phyloP scores from a whole-genome alignment of 305 asterid genomes.

The Fraxinus baroniana region DNA sequence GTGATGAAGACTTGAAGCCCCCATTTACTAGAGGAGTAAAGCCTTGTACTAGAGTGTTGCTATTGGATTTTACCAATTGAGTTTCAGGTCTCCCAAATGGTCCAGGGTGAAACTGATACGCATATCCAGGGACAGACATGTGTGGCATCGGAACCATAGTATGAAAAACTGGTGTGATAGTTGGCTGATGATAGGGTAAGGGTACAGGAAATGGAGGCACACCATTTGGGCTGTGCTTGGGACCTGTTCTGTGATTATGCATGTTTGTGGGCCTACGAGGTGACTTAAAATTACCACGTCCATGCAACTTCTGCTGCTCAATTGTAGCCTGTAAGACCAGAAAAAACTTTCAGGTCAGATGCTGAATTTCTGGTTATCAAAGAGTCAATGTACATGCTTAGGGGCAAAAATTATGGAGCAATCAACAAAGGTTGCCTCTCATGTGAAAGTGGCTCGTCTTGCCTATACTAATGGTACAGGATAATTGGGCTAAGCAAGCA shows the following conservation, averaged over 20 bases:
- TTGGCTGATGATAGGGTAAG: slow-evolving; percentile 44
- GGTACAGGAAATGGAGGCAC: slow-evolving; percentile 57
- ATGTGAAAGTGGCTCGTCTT: slow-evolving; percentile 8
- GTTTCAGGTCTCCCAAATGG: slow-evolving; percentile 49
- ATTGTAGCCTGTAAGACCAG: slow-evolving; percentile 45
- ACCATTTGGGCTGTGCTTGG: slow-evolving; percentile 57
- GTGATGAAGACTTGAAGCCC: slow-evolving; percentile 44
- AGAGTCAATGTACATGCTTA: background rate
- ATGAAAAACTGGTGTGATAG: slow-evolving; percentile 50
- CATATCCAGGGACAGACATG: slow-evolving; percentile 54
- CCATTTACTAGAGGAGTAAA: slow-evolving; percentile 53
- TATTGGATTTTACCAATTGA: slow-evolving; percentile 43
- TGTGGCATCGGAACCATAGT: slow-evolving; percentile 54
- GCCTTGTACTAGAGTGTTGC: slow-evolving; percentile 48
- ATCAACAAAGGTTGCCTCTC: background rate
- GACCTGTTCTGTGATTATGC: slow-evolving; percentile 56
- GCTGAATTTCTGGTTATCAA: background rate
- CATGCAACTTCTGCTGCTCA: slow-evolving; percentile 62
- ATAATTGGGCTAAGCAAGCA: background rate
- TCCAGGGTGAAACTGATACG: slow-evolving; percentile 47
- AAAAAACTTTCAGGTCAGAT: slow-evolving; percentile 25
- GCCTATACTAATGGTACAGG: background rate
- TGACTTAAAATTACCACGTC: slow-evolving; percentile 50
- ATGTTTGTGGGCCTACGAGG: slow-evolving; percentile 45
- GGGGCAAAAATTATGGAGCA: background rate